A percentile compares a stretch with the other conserved stretches of the same genome.
These are phyloP conservation scores for Dovyalis caffra DNA, from an alignment of 345 rosid genomes.

Conservation along the genomic window DNA sequence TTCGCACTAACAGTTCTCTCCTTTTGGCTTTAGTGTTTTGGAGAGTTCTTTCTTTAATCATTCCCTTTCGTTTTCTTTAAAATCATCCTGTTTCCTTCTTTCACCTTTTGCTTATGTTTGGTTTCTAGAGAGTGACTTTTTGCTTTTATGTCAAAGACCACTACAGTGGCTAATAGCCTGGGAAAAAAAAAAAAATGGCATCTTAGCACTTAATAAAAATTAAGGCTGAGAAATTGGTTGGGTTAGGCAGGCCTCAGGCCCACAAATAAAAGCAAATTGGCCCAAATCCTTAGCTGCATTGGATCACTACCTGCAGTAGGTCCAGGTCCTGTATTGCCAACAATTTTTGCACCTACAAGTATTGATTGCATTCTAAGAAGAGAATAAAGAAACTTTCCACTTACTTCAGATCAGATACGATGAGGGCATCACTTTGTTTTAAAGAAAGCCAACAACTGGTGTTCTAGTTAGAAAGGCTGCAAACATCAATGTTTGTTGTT, in stretches of 20 bases:
- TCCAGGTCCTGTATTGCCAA: not conserved
- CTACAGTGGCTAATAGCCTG: not conserved
- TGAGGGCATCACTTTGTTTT: slow-evolving; percentile 27
- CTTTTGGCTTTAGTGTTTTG: slow-evolving; percentile 18
- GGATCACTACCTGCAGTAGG: not conserved
- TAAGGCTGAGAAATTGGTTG: not conserved
- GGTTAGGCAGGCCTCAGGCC: not conserved
- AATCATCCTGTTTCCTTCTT: slow-evolving; percentile 24
- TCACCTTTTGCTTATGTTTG: slow-evolving; percentile 14
- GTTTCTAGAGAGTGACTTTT: slow-evolving; percentile 16
- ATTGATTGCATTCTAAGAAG: slow-evolving; percentile 15
- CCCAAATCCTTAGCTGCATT: not conserved
- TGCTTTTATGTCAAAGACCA: slow-evolving; percentile 17
- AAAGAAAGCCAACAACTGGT: slow-evolving; percentile 14
- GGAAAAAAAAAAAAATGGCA: not conserved
- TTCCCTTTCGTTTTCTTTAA: slow-evolving; percentile 21
- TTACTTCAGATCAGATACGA: slow-evolving; percentile 13
- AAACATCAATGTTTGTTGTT: slow-evolving; percentile 9
- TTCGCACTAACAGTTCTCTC: slow-evolving; percentile 14
- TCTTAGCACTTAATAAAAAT: not conserved
- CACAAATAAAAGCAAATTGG: not conserved
- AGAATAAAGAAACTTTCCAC: slow-evolving; percentile 21
- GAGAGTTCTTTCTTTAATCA: slow-evolving; percentile 18
- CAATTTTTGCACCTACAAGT: not conserved
- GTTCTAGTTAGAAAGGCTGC: slow-evolving; percentile 12